Conservation (phyloP, 345 rosid species). For the Capsella bursapastoris region DNA sequence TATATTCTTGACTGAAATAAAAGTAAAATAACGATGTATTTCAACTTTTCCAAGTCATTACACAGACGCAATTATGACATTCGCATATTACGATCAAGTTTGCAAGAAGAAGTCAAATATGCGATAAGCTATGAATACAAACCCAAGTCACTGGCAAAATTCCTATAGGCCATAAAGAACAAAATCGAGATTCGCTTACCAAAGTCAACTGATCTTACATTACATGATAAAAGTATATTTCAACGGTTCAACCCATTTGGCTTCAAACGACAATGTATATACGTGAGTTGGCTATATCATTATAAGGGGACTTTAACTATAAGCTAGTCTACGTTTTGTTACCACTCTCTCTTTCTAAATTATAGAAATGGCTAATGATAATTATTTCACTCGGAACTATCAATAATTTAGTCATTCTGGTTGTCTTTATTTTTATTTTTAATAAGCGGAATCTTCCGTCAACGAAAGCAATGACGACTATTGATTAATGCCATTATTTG, state of each 20-base stretch:
- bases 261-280: slow-evolving; percentile 7
- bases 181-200: slow-evolving; percentile 30
- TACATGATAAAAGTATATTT: background rate
- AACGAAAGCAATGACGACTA: background rate
- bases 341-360: background rate
- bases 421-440: background rate
- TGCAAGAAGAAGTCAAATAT: slow-evolving; percentile 38
- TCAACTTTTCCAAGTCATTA: slow-evolving; percentile 18
- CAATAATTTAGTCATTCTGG: background rate
- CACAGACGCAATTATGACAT: slow-evolving; percentile 6
- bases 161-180: slow-evolving; percentile 22
- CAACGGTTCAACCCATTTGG: slow-evolving; percentile 18
- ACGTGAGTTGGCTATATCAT: slow-evolving; percentile 26
- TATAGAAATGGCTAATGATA: background rate
- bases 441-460: background rate
- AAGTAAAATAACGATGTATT: background rate
- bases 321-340: slow-evolving; percentile 33
- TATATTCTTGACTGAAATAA: background rate
- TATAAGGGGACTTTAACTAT: background rate
- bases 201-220: slow-evolving; percentile 31
- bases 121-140: background rate
- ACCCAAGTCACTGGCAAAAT: background rate
- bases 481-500: background rate
- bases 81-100: slow-evolving; percentile 28
- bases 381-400: background rate